Base-by-base conservation (phyloP, 345 rosid species). In the Durio zibethinus region DNA sequence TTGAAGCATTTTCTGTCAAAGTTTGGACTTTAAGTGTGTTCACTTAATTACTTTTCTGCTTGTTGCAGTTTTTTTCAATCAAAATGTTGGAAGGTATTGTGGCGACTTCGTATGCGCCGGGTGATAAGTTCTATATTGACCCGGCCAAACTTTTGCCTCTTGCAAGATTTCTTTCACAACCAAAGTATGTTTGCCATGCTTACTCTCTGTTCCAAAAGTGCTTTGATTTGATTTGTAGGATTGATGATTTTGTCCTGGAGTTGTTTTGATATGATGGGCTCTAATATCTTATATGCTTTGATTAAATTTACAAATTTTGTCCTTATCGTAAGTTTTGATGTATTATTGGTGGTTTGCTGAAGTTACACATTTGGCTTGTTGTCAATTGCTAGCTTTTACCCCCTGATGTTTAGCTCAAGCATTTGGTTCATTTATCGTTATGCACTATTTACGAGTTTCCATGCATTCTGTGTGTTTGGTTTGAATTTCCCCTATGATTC, bases 21-120 rank as follows among this genome's bases (percentile, higher is more conserved):
- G 33, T 27, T 45, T 29, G 65, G 23, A 59, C 54, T 67, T 74
- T 36, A 36, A 59, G 53, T 15, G 50, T 47, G 47, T 61, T 65
- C 0, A 10, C n/a, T 33, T 11, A n/a, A n/a, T 75, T 60, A 27
- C 3, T 75, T 74, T 54, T 25, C 27, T 56, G n/a, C 2, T 40
- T 56, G 31, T 63, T 85, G 77, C 86, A 90, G 90, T 81, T 77
- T 73, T 96, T 96, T 83, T 93, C 99, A 5, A 54, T 96, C 82
- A 93, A 93, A 82, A 86, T 96, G 99, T 88, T 89, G 93, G 97
- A 90, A 86, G 99, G 98, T 64, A 92, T 96, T 73, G 92, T 93
- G 40, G 98, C 99, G 1, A 91, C 97, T 76, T 91, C 97, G 9
- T 93, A 92, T 73, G 4, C 83, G 0, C 48, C 67, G 0, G 98